Base-by-base conservation (phyloP, 2,329 filamentous ascomycete species). In the Blastomyces gilchristii region DNA sequence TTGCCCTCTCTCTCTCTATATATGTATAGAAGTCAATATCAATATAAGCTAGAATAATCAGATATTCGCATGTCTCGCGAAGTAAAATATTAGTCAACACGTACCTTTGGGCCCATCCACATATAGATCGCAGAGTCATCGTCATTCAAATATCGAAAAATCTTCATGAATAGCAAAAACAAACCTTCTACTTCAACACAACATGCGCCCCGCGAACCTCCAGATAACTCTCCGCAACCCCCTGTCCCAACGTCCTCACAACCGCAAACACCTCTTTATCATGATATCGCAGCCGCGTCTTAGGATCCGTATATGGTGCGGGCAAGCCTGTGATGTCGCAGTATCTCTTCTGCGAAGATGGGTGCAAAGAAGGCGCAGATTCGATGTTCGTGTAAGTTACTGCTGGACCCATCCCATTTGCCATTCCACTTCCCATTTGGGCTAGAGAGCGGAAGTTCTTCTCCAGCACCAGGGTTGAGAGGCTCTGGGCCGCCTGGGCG, bases 301-400 rank as follows among this genome's bases (percentile, higher is more conserved):
- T 99, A 2, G 94, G 95, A 73, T 99, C 94, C 41, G 90, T 85
- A 74, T 99, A 99, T 6, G 89, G 88, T 39, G 91, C 90, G n/a
- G 90, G 85, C 67, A 99, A 78, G 1, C 94, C 95, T 0, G 94
- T 99, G 70, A 99, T 84, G 75, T 99, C 95, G 79, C 94, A 99
- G 77, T 97, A 99, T 71, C 28, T 1, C 28, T 87, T 91, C 72
- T 90, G 85, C 68, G 91, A 88, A 60, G 88, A 88, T 7, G 85
- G 83, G 71, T 85, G 84, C 70, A 97, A 80, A 64, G 89, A 94
- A 49, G 94, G 94, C 2, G 94, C 93, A 58, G 90, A 91, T 75
- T 97, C 94, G 66, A 99, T 95, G 73, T 97, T 97, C 7, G 91
- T 96, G 75, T 97, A 99, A 0, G 94, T 97, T 41, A 89, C 89